Conservation (phyloP, 2,329 filamentous ascomycete genomes). For the Fusarium camptoceras region DNA sequence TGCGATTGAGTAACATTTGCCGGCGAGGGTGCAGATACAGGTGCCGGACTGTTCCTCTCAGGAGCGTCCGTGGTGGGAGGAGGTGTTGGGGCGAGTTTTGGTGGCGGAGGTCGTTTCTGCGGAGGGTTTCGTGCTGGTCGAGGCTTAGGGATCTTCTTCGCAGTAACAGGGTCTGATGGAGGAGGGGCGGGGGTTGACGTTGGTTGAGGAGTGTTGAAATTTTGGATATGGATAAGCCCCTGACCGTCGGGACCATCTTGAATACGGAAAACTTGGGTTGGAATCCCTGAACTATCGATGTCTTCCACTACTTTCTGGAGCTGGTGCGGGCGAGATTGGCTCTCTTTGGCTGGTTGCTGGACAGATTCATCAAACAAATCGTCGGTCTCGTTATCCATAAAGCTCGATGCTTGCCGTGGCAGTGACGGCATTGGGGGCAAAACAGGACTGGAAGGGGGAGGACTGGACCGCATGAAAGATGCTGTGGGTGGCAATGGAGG, state of each 20-base stretch:
- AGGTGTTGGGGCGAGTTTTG: slow-evolving; percentile 51
- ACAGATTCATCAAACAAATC: slow-evolving; percentile 74
- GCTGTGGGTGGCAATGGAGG: slow-evolving; percentile 80
- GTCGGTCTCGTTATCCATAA: slow-evolving; percentile 83
- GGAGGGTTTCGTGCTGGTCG: slow-evolving; percentile 23
- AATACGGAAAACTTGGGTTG: slow-evolving; percentile 59
- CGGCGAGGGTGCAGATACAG: slow-evolving; percentile 24
- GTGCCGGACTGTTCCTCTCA: slow-evolving; percentile 51
- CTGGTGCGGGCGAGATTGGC: slow-evolving; percentile 41
- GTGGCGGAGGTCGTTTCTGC: slow-evolving; percentile 42
- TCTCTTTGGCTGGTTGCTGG: slow-evolving; percentile 55
- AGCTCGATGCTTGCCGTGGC: slow-evolving; percentile 80
- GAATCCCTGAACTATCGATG: slow-evolving; percentile 52
- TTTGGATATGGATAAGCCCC: slow-evolving; percentile 53
- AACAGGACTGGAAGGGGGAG: slow-evolving; percentile 83
- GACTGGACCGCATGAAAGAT: slow-evolving; percentile 67
- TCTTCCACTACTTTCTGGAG: slow-evolving; percentile 46
- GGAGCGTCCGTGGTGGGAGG: slow-evolving; percentile 55
- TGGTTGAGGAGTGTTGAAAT: slow-evolving; percentile 49
- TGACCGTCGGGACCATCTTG: slow-evolving; percentile 52
- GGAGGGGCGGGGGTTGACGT: slow-evolving; percentile 37
- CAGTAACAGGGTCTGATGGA: slow-evolving; percentile 38
- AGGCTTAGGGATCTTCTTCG: slow-evolving; percentile 26
- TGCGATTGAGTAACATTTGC: slow-evolving; percentile 17
- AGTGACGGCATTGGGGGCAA: slow-evolving; percentile 72